A percentile compares a stretch with the other conserved stretches of the same genome.
Conservation (phyloP, 176 grass and related monocot genomes). For the Ampelocalamus luodianensis region DNA sequence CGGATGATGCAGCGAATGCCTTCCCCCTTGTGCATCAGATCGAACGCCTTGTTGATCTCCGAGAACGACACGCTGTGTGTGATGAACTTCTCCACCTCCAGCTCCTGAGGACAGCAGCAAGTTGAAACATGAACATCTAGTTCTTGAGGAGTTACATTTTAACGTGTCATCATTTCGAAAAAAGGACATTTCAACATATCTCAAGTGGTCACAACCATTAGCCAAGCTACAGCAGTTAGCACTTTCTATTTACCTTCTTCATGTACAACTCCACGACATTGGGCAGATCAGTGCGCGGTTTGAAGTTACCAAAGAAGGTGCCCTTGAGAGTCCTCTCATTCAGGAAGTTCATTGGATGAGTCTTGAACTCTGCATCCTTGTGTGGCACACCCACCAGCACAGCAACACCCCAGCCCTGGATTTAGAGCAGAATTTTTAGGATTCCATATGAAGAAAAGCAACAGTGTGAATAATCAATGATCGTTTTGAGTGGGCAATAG, state of each 20-base stretch:
- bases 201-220: background rate
- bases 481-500: background rate
- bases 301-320: slow-evolving; percentile 95
- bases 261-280: slow-evolving; percentile 81
- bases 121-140: background rate
- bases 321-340: slow-evolving; percentile 93
- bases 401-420: slow-evolving; percentile 86
- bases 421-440: background rate
- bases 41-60: slow-evolving; percentile 83
- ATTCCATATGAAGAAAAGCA: background rate
- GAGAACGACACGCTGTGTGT: slow-evolving; percentile 68
- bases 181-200: background rate
- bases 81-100: slow-evolving; percentile 91
- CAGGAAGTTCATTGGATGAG: slow-evolving; percentile 77
- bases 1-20: slow-evolving; percentile 85
- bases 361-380: slow-evolving; percentile 87
- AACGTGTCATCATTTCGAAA: background rate
- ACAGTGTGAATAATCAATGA: background rate
- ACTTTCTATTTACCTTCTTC: slow-evolving; percentile 40
- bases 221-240: background rate
- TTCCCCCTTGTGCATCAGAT: slow-evolving; percentile 72
- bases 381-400: slow-evolving; percentile 84
- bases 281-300: slow-evolving; percentile 76
- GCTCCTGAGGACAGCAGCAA: slow-evolving; percentile 43
- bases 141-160: background rate